Evolutionary conservation across 202 grass and related monocot species (phyloP), one percentile per base, ranked within the genome.

Genomic region (Eragrostis tef): DNA sequence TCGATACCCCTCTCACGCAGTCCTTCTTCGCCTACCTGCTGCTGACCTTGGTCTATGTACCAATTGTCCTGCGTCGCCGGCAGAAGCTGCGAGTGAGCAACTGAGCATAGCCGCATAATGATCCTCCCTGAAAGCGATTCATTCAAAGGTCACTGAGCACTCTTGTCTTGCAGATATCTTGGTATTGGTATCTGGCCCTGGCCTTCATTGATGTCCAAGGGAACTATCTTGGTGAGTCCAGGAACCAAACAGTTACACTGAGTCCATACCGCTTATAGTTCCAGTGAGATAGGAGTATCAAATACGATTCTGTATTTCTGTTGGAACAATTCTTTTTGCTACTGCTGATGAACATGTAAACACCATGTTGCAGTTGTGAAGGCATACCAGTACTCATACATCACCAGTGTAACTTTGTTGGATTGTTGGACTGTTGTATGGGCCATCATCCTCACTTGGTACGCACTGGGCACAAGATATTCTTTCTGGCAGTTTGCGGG

Each of bases 301-400:
- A 3, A 31, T 31, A 31, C 29, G 29, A 31, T 31, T n/a, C n/a
- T 26, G 36, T 5, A n/a, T 46, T 45, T 17, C 12, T 20, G 14
- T 27, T 46, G n/a, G 9, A 2, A 34, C 31, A 34, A 2, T 34
- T 53, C 20, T 6, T 51, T 17, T 71, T 77, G 27, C 57, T 29
- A 15, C 58, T 74, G 24, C 12, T 74, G 60, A 53, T 82, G 56
- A 83, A 67, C 51, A 47, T 41, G 36, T 36, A 15, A 53, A 52
- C 19, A 70, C 13, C 6, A 24, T 67, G 13, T 53, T 88, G 75
- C 67, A 98, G 90, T 90, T 65, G 80, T 95, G 17, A 93, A 93
- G 87, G 92, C 95, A 6, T 95, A 93, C 53, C 95, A 98, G 53
- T 98, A 93, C 62, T 90, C 95, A 4, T 98, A 91, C 27, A 95